Base-by-base conservation (phyloP, 495 filamentous ascomycete species). In the Xylaria nigripes region DNA sequence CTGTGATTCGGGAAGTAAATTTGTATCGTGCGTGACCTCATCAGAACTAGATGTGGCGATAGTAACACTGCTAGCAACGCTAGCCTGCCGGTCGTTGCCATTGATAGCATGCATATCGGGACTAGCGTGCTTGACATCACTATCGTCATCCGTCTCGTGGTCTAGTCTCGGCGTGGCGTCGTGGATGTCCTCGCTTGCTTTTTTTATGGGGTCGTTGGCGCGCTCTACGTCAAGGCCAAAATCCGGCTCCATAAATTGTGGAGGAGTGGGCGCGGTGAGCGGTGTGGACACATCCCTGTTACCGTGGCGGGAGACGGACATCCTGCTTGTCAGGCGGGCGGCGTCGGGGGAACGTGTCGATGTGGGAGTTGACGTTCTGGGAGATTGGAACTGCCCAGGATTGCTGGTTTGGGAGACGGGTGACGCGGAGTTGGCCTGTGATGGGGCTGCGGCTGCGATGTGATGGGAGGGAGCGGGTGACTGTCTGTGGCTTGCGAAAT, bases 151-250 rank as follows among this genome's bases (percentile, higher is more conserved):
- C 13, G 34, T 42, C 13, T 44, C 40, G 45, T 19, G 15, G 13
- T 48, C 22, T 1, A 54, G 16, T 4, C 71, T 56, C 9, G 73
- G 73, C 18, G 74, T 76, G 0, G 74, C 74, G 32, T 74, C 68
- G 48, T 76, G 75, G 7, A 77, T 67, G 41, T 76, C 72, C 1
- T 72, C 68, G 12, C 70, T 68, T 1, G 47, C 60, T 2, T 59
- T 58, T 43, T 51, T 48, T 12, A 51, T 32, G 29, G 34, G 49
- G 22, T 56, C 49, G 32, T 62, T 63, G 16, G 60, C 58, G 13
- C 54, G 56, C 10, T 61, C 62, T 1, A 65, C 44, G 10, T 61
- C 56, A 6, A 62, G 57, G n/a, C 55, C 58, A 7, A 63, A 49
- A 18, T 57, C 61, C 10, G 27, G 32, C 23, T 49, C 57, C 12